phyloP scores from a whole-genome alignment of 2,329 filamentous ascomycete genomes.

The Epichloe sp. region DNA sequence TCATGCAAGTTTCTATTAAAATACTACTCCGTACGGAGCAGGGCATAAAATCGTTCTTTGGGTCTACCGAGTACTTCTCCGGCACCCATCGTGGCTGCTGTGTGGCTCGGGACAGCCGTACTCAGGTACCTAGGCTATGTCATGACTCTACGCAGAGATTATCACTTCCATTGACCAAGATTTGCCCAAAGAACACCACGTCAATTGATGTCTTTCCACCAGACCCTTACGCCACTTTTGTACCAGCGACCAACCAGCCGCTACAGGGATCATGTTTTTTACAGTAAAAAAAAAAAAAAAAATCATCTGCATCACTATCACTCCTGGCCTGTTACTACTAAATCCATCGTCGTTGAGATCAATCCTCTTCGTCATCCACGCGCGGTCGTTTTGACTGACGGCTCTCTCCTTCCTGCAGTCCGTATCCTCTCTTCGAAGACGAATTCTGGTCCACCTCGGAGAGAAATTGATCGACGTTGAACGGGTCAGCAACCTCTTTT shows the following conservation, averaged over 20 bases:
- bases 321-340: neutral
- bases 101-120: no score
- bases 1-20: no score
- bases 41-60: no score
- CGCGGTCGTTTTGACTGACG: conserved; percentile 58
- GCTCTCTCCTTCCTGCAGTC: conserved; percentile 53
- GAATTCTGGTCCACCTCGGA: conserved; percentile 57
- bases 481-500: conserved; percentile 73
- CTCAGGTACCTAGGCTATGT: no score
- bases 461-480: conserved; percentile 90
- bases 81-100: no score
- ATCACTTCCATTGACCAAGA: neutral
- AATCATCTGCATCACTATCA: no score
- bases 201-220: neutral
- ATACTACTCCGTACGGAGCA: no score
- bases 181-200: neutral
- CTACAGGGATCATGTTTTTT: neutral
- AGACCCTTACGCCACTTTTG: neutral
- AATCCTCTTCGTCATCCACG: conserved; percentile 57
- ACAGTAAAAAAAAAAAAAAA: neutral
- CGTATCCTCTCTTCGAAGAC: conserved; percentile 62
- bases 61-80: no score
- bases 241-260: neutral
- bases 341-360: conserved; percentile 9
- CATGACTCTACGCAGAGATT: no score